Percentiles rank a stretch among this genome's conserved stretches.
Evolutionary conservation across 805 yeast species (phyloP).

Genomic region (Wickerhamiella sergipiensis): DNA sequence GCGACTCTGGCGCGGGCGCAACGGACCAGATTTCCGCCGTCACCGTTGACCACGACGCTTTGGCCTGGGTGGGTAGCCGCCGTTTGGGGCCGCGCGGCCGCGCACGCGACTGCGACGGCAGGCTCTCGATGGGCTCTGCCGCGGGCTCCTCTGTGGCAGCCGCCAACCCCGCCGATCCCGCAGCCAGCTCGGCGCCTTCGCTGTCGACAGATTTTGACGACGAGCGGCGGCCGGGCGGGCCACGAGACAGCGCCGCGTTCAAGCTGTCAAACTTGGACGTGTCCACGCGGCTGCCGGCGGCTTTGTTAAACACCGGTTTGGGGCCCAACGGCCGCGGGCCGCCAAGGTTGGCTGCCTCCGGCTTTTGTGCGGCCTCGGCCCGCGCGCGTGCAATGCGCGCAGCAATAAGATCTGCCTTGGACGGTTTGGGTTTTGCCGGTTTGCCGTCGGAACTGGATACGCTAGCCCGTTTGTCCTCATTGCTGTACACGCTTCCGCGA

Average conservation of each 20-base stretch:
- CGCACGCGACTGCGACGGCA: constrained; percentile 10
- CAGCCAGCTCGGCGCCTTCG: neutral
- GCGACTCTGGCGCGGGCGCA: neutral
- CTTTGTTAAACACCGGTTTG: neutral
- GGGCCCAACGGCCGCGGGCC: constrained; percentile 6
- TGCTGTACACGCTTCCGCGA: too few relatives aligned
- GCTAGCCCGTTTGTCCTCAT: too few relatives aligned
- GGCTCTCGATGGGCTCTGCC: neutral
- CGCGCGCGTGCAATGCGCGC: neutral
- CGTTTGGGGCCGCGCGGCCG: constrained; percentile 22
- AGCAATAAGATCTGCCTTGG: neutral
- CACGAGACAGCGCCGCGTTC: constrained; percentile 16
- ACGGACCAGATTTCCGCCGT: constrained; percentile 11
- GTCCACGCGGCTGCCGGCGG: constrained; percentile 10
- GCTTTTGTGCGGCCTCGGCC: constrained; percentile 10
- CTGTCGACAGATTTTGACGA: neutral
- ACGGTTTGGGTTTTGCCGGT: constrained; percentile 1
- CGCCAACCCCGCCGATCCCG: too few relatives aligned
- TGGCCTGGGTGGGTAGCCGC: constrained; percentile 22
- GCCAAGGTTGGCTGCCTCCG: neutral
- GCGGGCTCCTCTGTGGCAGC: too few relatives aligned
- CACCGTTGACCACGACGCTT: constrained; percentile 13
- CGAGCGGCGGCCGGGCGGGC: constrained; percentile 13
- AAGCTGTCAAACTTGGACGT: constrained; percentile 15
- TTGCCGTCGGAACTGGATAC: too few relatives aligned